These are phyloP conservation scores for Chytridium lagenaria DNA, from an alignment of 371 early-diverging fungal species.

Conservation along the genomic window DNA sequence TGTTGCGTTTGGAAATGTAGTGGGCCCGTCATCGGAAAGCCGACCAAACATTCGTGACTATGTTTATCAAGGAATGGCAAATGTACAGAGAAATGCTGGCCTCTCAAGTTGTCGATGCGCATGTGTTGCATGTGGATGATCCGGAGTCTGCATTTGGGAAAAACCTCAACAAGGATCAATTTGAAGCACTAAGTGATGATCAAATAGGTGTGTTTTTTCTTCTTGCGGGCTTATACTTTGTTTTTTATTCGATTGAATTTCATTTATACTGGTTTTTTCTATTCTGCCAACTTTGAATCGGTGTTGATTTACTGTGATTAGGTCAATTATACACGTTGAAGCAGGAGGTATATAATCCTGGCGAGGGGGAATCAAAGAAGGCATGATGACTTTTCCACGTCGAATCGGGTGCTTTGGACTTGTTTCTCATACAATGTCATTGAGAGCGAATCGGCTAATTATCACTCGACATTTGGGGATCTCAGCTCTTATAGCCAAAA, in stretches of 20 bases:
- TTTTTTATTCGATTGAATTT: neutral
- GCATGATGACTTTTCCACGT: neutral
- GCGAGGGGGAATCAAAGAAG: conserved; percentile 4
- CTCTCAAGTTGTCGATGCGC: conserved; percentile 14
- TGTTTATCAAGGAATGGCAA: conserved; percentile 33
- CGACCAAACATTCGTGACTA: neutral
- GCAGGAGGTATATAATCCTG: conserved; percentile 20
- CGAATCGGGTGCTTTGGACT: no score
- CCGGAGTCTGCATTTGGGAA: neutral
- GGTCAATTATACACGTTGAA: conserved; percentile 36
- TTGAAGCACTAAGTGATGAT: conserved; percentile 31
- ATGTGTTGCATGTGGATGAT: neutral
- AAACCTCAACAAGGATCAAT: conserved; percentile 2
- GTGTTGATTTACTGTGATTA: no score
- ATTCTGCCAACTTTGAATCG: neutral
- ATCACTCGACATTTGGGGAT: no score
- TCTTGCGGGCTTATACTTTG: neutral
- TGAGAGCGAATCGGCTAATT: no score
- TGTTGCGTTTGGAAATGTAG: no score
- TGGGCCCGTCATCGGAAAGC: conserved; percentile 10
- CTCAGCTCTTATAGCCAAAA: no score
- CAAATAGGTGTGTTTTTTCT: conserved; percentile 30
- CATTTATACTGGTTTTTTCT: neutral
- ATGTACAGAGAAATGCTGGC: conserved; percentile 22
- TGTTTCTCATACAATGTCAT: no score